Evolutionary conservation across 768 basidiomycete species (phyloP), one percentile per base, ranked within the genome.

Genomic region (Leccinum imitatum): DNA sequence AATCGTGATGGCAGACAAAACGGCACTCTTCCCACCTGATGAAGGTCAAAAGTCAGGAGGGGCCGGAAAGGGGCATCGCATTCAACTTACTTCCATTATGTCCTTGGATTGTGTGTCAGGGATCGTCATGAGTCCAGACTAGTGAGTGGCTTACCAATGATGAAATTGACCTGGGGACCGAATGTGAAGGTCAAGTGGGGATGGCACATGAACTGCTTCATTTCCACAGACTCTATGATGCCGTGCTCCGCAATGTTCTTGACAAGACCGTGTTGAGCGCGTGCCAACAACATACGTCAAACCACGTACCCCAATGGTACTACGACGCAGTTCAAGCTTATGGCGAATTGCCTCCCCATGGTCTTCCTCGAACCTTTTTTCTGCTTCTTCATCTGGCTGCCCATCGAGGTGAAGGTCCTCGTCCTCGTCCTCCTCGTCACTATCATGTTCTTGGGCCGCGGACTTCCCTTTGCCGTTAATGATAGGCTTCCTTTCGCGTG

Each of bases 141-240:
- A 58, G 52, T 21, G 21, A 21, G 15, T 6, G 2, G 67, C 83
- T 44, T 65, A 87, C 93, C 94, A 41, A 96, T 96, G 65, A 99
- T 91, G 69, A 98, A 98, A 76, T 98, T 99, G 69, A 99, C 91
- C 73, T 95, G 93, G 9, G 91, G 89, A 0, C 94, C 93, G 63
- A 98, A 93, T 2, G 83, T 81, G 74, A 97, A 92, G 1, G 82
- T 87, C 50, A 95, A 79, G 73, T 82, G 87, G 71, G 86, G 82
- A 76, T 98, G 95, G 73, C 95, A 97, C 95, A 98, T 96, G 76
- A 98, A 98, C 69, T 98, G 89, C 68, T 86, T 82, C 84, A 93
- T 86, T 69, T 94, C 89, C 47, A 97, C 73, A 23, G 23, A 23
- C 23, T 23, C 23, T 23, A 23, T 23, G 64, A 98, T 87, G 5